Evolutionary conservation across 2,329 filamentous ascomycete genomes (phyloP), one percentile per base, ranked within the genome.

Genomic region (Sphaerostilbella broomeana): DNA sequence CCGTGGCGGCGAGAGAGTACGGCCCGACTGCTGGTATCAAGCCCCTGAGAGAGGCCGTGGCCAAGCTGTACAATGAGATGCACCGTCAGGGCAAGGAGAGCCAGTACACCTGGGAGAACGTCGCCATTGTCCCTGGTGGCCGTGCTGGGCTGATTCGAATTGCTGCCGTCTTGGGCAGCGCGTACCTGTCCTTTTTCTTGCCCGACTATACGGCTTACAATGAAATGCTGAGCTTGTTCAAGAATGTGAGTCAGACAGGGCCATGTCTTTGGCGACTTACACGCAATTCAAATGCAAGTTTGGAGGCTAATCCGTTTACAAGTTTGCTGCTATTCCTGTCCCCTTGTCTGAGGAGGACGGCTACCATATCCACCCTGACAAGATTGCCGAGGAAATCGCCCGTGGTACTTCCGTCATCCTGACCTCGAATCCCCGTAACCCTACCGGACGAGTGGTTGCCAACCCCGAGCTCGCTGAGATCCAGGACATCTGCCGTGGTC

Each of bases 131-230:
- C 4, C 90, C 90, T 31, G 89, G 89, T 61, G 90, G 90, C 26
- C 79, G 90, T 53, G 90, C 90, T 22, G 90, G 90, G 34, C 69
- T 97, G 64, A 95, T 95, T 60, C 79, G 90, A 52, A 95, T 97
- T 59, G 90, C 90, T 15, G 90, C 90, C 36, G 88, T 97, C 5
- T 67, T 97, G 51, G 90, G 90, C 48, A 94, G 94, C 61, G 82
- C 88, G 40, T 94, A 94, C 57, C 72, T 95, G 47, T 86, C 84
- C 28, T 95, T 95, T 74, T 95, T 94, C 65, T 86, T 94, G 58
- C 86, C 86, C 31, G 85, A 95, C 62, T 95, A 95, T 67, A 95
- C 89, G 3, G 90, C 90, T 2, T 97, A 97, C 71, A 95, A 94
- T 57, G 89, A 95, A 70, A 95, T 97, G 89, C 67, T 95, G 67